Evolutionary conservation across 805 yeast genomes (phyloP), one percentile per base, ranked within the genome.

Genomic region (Hanseniaspora lindneri): DNA sequence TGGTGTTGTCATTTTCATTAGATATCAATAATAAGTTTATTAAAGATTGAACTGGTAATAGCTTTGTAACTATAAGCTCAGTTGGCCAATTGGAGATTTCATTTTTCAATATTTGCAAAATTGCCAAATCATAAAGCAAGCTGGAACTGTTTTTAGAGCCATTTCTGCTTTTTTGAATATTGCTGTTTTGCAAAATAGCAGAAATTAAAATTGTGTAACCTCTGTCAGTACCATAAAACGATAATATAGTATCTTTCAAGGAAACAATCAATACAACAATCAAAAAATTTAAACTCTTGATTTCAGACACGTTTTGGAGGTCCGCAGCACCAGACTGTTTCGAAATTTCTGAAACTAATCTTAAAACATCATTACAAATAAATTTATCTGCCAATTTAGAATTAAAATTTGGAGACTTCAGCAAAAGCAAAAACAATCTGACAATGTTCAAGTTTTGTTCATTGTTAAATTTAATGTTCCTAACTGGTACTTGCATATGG

Each of bases 1-100:
- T 97, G 3, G 17, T 39, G 13, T 24, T 30, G 4, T 28, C 34
- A 1, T 28, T 19, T 5, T 36, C 34, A n/a, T 19, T 27, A 35
- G 41, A 37, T 7, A 37, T 3, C 5, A 46, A 17, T 5, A 46
- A 17, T 16, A 46, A n/a, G 10, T 28, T 39, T 39, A 46, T 46
- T 4, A 49, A 89, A 66, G 1, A 92, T 77, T 1, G 92, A 83
- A 0, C 85, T 0, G 95, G 89, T 48, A 92, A 65, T 16, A 88
- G 75, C 59, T 81, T 84, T 21, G 80, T 77, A 50, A 49, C 44
- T 5, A 49, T 34, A 4, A 49, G 16, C n/a, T 49, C 51, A 24
- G 46, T 49, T 16, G 51, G 51, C 51, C 51, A 49, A 24, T 43
- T 41, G 6, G 51, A 28, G 10, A 41, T 39, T 36, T 48, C 47